A percentile compares a stretch with the other conserved stretches of the same genome.
phyloP scores from a whole-genome alignment of 352 stramenopile genomes.

The Phytopythium mirpurense region DNA sequence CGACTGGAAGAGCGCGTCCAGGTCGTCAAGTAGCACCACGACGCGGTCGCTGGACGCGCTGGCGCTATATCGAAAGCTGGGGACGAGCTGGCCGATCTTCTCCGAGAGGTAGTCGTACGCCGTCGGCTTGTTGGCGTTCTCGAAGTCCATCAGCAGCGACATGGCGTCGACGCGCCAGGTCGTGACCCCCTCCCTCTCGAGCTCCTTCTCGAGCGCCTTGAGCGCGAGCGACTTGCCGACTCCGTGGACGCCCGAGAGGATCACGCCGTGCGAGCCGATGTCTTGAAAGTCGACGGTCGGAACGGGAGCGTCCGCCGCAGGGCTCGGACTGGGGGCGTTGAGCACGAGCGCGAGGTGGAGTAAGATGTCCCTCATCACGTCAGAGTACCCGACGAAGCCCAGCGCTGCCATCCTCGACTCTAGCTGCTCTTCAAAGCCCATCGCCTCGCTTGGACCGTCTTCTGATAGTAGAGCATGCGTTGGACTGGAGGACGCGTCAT shows the following conservation, averaged over 20 bases:
- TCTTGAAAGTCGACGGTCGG: slow-evolving; percentile 5
- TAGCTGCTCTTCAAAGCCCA: slow-evolving; percentile 17
- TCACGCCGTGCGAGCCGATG: slow-evolving; percentile 40
- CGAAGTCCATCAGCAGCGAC: slow-evolving; percentile 50
- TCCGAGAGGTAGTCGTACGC: slow-evolving; percentile 54
- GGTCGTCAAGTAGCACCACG: slow-evolving; percentile 65
- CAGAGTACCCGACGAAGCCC: slow-evolving; percentile 50
- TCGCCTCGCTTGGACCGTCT: no score
- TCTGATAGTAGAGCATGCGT: no score
- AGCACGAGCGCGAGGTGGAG: slow-evolving; percentile 51
- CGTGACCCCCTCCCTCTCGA: slow-evolving; percentile 11
- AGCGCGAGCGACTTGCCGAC: slow-evolving; percentile 62
- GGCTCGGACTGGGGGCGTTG: slow-evolving; percentile 9
- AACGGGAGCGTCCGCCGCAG: no score
- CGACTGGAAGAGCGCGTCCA: slow-evolving; percentile 58
- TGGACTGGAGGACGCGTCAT: background rate
- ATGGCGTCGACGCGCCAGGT: slow-evolving; percentile 32
- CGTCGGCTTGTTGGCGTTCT: slow-evolving; percentile 35
- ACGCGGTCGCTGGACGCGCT: slow-evolving; percentile 11
- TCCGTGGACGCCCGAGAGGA: slow-evolving; percentile 58
- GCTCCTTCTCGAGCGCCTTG: slow-evolving; percentile 19
- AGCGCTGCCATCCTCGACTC: slow-evolving; percentile 17
- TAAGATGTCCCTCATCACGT: slow-evolving; percentile 43
- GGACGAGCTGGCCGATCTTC: slow-evolving; percentile 30
- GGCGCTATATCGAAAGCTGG: no score